Evolutionary conservation across 495 filamentous ascomycete species (phyloP), one percentile per base, ranked within the genome.

Genomic region (Cudoniella acicularis): DNA sequence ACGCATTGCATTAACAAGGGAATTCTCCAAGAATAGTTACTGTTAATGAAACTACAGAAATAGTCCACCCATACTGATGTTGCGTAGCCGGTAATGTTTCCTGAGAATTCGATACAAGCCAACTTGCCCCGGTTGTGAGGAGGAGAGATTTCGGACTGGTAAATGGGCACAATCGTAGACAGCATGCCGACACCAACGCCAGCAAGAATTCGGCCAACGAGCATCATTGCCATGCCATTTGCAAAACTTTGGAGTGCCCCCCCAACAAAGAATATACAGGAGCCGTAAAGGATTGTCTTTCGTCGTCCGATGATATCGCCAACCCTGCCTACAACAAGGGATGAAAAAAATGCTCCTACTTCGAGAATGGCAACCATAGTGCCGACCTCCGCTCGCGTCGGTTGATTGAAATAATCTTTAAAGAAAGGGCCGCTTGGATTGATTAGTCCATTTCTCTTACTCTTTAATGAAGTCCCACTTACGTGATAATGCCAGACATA

Each of bases 401-500:
- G 94, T 53, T 97, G 83, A 60, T 96, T 78, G 74, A 98, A 98
- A 69, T 96, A 96, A 65, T 90, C 84, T 69, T 83, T 88, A 70
- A 98, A 98, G 69, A 88, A 88, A 54, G 79, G 78, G 42, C 92
- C 92, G 45, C 93, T 97, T n/a, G n/a, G n/a, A n/a, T n/a, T n/a
- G n/a, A n/a, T n/a, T n/a, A n/a, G n/a, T n/a, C n/a, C n/a, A n/a
- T n/a, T n/a, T n/a, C n/a, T n/a, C n/a, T n/a, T n/a, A n/a, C n/a
- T n/a, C n/a, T n/a, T n/a, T n/a, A n/a, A n/a, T n/a, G n/a, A n/a
- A n/a, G n/a, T 52, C 57, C 22, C n/a, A 79, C 89, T 64, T 79
- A 96, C 92, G 89, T 97, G 74, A 98, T 97, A 67, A 98, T 96
- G 43, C 94, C 95, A 59, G 95, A 98, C 94, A 97, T 98, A 48